These are phyloP conservation scores for Megacollybia marginata DNA, from an alignment of 768 basidiomycete genomes.

Conservation along the genomic window DNA sequence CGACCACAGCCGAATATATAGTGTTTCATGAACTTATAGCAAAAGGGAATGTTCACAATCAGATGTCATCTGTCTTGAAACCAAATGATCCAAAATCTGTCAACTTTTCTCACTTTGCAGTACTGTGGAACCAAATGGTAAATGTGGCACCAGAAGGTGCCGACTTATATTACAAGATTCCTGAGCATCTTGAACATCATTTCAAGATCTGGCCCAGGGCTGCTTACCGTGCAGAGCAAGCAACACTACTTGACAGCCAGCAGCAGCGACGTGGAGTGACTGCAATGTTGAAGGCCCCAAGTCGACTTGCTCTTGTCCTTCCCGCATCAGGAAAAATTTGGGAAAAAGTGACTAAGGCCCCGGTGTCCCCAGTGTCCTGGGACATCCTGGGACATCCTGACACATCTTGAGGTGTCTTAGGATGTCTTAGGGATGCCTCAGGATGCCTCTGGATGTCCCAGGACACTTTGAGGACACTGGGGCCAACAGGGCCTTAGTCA, in stretches of 20 bases:
- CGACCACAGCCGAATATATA: conserved; percentile 7
- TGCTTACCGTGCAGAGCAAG: not conserved
- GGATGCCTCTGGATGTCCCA: too few species aligned
- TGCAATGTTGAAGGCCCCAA: not conserved
- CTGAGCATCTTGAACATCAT: conserved; percentile 10
- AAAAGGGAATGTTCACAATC: not conserved
- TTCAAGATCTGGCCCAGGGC: conserved; percentile 9
- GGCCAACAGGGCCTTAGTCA: too few species aligned
- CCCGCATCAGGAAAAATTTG: not conserved
- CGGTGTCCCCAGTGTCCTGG: too few species aligned
- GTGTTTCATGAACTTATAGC: conserved; percentile 1
- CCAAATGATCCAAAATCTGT: conserved; percentile 1
- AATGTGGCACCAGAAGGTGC: not conserved
- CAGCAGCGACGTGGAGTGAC: not conserved
- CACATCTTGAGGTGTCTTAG: too few species aligned
- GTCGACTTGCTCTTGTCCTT: not conserved
- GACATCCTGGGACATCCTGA: too few species aligned
- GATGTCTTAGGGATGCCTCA: too few species aligned
- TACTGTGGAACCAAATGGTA: conserved; percentile 7
- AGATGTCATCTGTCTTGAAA: too few species aligned
- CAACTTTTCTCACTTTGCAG: conserved; percentile 6
- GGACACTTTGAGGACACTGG: too few species aligned
- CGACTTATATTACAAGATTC: conserved; percentile 9
- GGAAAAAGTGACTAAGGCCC: not conserved
- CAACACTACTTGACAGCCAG: not conserved